Percentiles rank a stretch among this genome's conserved stretches.
Conservation (phyloP, 345 rosid genomes). For the Salix udensis region DNA sequence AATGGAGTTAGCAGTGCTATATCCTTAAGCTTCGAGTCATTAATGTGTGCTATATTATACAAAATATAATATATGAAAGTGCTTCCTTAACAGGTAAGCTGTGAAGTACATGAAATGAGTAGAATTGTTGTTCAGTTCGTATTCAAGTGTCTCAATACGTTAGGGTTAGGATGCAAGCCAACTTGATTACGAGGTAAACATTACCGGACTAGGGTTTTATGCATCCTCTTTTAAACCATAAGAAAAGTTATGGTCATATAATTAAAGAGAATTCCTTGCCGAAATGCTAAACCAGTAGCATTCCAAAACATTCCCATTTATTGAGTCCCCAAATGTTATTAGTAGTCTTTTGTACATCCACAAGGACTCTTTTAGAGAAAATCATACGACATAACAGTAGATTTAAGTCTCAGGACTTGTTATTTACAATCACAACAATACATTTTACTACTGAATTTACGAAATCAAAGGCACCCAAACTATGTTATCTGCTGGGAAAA, state of each 20-base stretch:
- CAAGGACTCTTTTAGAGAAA: background rate
- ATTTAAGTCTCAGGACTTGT: background rate
- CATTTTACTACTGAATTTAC: background rate
- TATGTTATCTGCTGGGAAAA: slow-evolving; percentile 51
- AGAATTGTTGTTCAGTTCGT: background rate
- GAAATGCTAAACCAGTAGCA: background rate
- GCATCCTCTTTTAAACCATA: background rate
- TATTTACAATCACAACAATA: background rate
- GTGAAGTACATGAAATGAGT: background rate
- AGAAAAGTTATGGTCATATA: background rate
- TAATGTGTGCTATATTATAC: background rate
- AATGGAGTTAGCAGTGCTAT: background rate
- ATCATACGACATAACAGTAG: background rate
- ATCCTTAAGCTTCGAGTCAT: background rate
- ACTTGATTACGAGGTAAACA: background rate
- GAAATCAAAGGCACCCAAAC: slow-evolving; percentile 52
- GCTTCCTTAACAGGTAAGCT: background rate
- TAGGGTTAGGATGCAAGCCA: background rate
- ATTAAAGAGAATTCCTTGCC: background rate
- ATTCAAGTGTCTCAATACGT: background rate
- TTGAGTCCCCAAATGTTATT: background rate
- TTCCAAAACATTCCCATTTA: background rate
- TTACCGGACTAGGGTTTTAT: background rate
- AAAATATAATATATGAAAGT: background rate
- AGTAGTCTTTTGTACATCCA: background rate